These are phyloP conservation scores for Omphalea diandra DNA, from an alignment of 441 rosid species.

Conservation along the genomic window DNA sequence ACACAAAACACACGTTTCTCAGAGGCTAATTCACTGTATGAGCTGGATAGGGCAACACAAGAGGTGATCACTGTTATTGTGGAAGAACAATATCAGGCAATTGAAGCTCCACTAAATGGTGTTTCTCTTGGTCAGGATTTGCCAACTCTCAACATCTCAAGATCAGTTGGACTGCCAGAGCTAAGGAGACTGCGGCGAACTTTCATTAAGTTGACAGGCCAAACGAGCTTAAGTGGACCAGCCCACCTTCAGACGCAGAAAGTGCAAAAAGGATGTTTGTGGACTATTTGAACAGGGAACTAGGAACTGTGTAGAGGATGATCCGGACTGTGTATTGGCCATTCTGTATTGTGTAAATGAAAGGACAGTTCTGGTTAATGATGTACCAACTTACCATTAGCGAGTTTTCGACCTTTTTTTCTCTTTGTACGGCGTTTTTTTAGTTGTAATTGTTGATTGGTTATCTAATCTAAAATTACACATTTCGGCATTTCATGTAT, in stretches of 20 bases:
- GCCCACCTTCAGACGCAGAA: slow-evolving; percentile 84
- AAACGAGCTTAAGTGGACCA: slow-evolving; percentile 81
- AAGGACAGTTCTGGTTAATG: no score
- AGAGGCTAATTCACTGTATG: slow-evolving; percentile 84
- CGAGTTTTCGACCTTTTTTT: no score
- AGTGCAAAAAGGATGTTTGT: slow-evolving; percentile 93
- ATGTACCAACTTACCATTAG: no score
- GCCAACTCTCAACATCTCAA: slow-evolving; percentile 54
- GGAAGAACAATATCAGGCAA: slow-evolving; percentile 70
- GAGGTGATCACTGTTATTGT: slow-evolving; percentile 68
- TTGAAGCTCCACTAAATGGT: slow-evolving; percentile 68
- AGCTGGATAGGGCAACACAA: slow-evolving; percentile 85
- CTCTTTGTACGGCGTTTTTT: no score
- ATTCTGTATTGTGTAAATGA: no score
- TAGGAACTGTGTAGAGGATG: slow-evolving; percentile 44
- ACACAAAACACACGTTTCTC: slow-evolving; percentile 66
- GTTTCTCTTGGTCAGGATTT: slow-evolving; percentile 58
- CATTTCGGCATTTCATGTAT: no score
- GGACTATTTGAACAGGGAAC: slow-evolving; percentile 88
- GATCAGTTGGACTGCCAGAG: slow-evolving; percentile 81
- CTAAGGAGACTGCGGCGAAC: slow-evolving; percentile 76
- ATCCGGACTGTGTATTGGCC: no score
- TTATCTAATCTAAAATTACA: no score
- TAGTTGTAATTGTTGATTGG: no score
- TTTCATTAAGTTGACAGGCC: slow-evolving; percentile 80